phyloP scores from a whole-genome alignment of 768 basidiomycete species.

The Mycena metata region DNA sequence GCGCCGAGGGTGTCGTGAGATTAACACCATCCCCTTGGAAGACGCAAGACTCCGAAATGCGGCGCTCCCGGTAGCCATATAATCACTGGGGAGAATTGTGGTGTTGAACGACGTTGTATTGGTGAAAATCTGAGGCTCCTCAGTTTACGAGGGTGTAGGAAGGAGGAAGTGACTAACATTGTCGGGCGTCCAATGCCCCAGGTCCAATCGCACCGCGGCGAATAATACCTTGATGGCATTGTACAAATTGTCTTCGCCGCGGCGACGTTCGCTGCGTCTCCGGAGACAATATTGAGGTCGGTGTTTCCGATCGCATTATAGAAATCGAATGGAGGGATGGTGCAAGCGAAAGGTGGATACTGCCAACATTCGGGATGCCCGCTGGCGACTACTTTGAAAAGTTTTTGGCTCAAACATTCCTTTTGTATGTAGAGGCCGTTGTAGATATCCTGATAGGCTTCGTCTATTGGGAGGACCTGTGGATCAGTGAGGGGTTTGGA shows the following conservation, averaged over 20 bases:
- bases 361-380: constrained; percentile 20
- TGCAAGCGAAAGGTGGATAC: constrained; percentile 4
- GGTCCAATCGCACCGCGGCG: constrained; percentile 30
- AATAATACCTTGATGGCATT: constrained; percentile 28
- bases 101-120: constrained; percentile 34
- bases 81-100: not conserved
- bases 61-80: not conserved
- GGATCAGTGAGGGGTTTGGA: not conserved
- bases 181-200: constrained; percentile 32
- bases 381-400: constrained; percentile 18
- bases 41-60: constrained; percentile 14
- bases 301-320: constrained; percentile 33
- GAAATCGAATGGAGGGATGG: constrained; percentile 9
- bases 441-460: constrained; percentile 20
- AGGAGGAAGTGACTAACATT: constrained; percentile 21
- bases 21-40: constrained; percentile 30
- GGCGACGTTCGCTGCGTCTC: not conserved
- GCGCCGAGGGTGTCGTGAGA: constrained; percentile 4
- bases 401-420: not conserved
- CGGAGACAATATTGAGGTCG: constrained; percentile 28
- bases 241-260: constrained; percentile 22
- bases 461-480: not conserved
- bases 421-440: not conserved
- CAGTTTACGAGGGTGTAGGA: not conserved
- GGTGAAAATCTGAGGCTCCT: constrained; percentile 25